Base-by-base conservation (phyloP, 83 land plant species). In the Diphasiastrum complanatum region DNA sequence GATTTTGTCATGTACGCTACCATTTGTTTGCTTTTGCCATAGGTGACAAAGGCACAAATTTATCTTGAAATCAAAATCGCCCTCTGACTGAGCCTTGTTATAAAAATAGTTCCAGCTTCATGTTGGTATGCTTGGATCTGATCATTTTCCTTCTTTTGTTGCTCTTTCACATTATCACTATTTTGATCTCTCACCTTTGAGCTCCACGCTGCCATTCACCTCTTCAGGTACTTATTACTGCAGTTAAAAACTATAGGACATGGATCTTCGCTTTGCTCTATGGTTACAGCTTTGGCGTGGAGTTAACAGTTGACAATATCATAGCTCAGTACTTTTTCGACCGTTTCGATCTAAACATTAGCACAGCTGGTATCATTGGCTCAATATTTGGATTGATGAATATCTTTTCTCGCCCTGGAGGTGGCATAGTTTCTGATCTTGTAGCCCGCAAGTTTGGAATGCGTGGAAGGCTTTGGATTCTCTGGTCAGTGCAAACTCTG, bases 221-320 rank as follows among this genome's bases (percentile, higher is more conserved):
- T 26, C 6, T 26, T 5, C 58, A 54, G 58, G 58, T 54, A 25
- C n/a, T 54, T 6, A 14, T 4, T 5, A 25, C 24, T 25, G 58
- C 58, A 26, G 58, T 33, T n/a, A 54, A 54, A 33, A 54, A 54
- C 58, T 54, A 54, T n/a, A 4, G 58, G 3, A 54, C 34, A 4
- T 54, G 58, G 58, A 18, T 54, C 33, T 26, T 54, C 16, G 58
- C 58, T 10, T 30, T 54, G 10, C 25, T 54, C 29, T 54, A 54
- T 28, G 58, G 58, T 14, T 54, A 54, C 58, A 54, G 58, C 33
- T 54, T 54, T 28, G 58, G 58, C 4, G 58, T 54, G 33, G 58
- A 54, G n/a, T n/a, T 54, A 4, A 54, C 58, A 18, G 58, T 54
- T 4, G n/a, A 18, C 33, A 54, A 54, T 33, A 54, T 18, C 33